Evolutionary conservation across 495 filamentous ascomycete genomes (phyloP), one percentile per base, ranked within the genome.

Genomic region (Barbatosphaeria neglecta): DNA sequence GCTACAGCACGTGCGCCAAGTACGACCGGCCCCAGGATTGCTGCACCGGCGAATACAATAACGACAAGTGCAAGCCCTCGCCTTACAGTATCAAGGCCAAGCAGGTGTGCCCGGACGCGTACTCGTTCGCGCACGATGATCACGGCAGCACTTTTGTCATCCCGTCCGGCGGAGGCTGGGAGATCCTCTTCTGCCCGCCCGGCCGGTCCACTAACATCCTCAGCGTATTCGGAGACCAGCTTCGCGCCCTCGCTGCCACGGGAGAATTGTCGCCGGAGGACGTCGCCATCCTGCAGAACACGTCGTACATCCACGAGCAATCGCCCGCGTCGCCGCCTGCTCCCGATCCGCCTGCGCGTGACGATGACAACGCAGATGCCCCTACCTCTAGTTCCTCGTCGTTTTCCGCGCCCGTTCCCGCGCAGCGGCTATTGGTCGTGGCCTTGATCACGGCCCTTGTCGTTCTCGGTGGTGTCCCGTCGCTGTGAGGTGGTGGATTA

Each of bases 111-210:
- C 86, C 86, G 2, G 86, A 90, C 63, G 86, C 85, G 16, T 90
- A 90, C 60, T 84, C 79, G 55, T 90, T 75, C 56, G 83, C 86
- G 9, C 90, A 77, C 51, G 84, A 90, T 54, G 86, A 90, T 63
- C 65, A 76, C 43, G 73, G 72, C 6, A 81, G 77, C 37, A 90
- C 85, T 0, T 90, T 90, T 59, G 82, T 86, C 48, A 73, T 87
- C 7, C 83, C 86, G 0, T 66, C 66, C 22, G 84, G 83, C 5
- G 80, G 74, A 5, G 85, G 83, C 1, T 90, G 81, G 67, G 74
- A 87, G 60, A 68, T 90, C n/a, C 66, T 77, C 9, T 87, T 89
- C 56, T 90, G 86, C 54, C 86, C 86, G 0, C 58, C 59, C 3
- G 86, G 82, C 0, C 65, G 81, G 10, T 84, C 80, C 41, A 86